These are phyloP conservation scores for Amoebophrya sp. DNA, from an alignment of 169 alveolate genomes.

Conservation along the genomic window DNA sequence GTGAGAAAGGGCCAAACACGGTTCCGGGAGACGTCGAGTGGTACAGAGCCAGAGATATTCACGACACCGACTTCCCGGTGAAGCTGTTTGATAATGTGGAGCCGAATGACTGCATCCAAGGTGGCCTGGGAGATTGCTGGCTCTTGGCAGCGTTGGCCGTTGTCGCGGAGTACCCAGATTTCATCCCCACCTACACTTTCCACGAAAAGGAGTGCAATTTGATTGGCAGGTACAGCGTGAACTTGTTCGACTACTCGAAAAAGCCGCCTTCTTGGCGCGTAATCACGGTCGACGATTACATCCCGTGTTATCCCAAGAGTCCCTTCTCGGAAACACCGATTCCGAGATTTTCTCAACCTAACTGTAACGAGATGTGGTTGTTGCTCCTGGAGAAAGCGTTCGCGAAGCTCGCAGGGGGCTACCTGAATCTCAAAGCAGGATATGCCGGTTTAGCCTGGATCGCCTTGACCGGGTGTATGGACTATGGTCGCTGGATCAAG, in stretches of 20 bases:
- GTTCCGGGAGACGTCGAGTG: slow-evolving; percentile 15
- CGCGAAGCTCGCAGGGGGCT: slow-evolving; percentile 35
- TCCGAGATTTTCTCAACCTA: neutral
- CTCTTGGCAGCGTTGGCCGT: slow-evolving; percentile 30
- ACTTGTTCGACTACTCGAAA: slow-evolving; percentile 27
- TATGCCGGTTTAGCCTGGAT: slow-evolving; percentile 6
- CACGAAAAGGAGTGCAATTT: neutral
- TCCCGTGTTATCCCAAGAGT: slow-evolving; percentile 10
- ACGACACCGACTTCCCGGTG: slow-evolving; percentile 21
- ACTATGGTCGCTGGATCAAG: neutral
- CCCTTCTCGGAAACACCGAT: slow-evolving; percentile 15
- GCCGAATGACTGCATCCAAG: slow-evolving; percentile 35
- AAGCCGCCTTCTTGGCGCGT: slow-evolving; percentile 14
- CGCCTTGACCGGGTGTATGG: neutral
- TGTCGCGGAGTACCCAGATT: slow-evolving; percentile 35
- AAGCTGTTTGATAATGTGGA: slow-evolving; percentile 23
- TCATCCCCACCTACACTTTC: neutral
- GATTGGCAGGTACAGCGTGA: slow-evolving; percentile 20
- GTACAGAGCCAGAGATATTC: neutral
- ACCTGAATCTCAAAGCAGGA: neutral
- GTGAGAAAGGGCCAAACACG: neutral
- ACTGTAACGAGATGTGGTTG: slow-evolving; percentile 34
- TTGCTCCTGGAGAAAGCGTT: slow-evolving; percentile 32
- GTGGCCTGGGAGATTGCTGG: slow-evolving; percentile 36
- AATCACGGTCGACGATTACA: slow-evolving; percentile 31